Percentiles rank a stretch among this genome's conserved stretches.
Conservation (phyloP, 345 rosid genomes). For the Cochlearia excelsa region DNA sequence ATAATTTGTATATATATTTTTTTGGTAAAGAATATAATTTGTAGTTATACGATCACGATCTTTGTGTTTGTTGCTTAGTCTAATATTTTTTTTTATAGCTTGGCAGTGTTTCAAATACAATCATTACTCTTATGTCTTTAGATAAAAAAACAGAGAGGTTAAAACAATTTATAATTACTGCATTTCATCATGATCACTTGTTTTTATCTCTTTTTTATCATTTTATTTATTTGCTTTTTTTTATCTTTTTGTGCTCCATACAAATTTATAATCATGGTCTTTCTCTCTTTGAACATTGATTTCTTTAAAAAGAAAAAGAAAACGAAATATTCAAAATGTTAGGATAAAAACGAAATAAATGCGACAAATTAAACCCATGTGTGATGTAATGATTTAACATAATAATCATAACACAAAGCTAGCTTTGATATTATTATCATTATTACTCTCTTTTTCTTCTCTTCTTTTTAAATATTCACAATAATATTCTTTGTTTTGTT, state of each 20-base stretch:
- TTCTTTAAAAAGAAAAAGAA: constrained; percentile 1
- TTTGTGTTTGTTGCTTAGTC: constrained; percentile 25
- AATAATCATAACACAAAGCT: constrained; percentile 30
- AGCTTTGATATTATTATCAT: constrained; percentile 20
- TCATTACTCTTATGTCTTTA: constrained; percentile 30
- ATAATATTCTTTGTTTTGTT: constrained; percentile 9
- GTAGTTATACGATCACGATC: no score
- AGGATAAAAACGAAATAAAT: constrained; percentile 36
- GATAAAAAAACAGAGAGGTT: constrained; percentile 24
- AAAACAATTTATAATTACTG: constrained; percentile 35
- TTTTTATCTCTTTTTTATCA: constrained; percentile 18
- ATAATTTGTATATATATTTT: not conserved
- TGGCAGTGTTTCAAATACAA: constrained; percentile 18
- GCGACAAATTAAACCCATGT: constrained; percentile 37
- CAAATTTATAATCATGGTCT: not conserved
- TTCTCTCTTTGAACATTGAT: constrained; percentile 34
- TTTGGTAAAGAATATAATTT: not conserved
- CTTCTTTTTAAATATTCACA: not conserved
- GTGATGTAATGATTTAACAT: constrained; percentile 29
- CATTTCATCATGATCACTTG: constrained; percentile 35
- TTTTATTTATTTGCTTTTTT: not conserved
- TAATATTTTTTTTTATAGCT: constrained; percentile 26
- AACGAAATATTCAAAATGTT: constrained; percentile 5
- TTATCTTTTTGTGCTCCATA: not conserved
- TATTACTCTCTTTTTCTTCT: constrained; percentile 22